phyloP scores from a whole-genome alignment of 164 flowering plant genomes.

The Vitis riparia region DNA sequence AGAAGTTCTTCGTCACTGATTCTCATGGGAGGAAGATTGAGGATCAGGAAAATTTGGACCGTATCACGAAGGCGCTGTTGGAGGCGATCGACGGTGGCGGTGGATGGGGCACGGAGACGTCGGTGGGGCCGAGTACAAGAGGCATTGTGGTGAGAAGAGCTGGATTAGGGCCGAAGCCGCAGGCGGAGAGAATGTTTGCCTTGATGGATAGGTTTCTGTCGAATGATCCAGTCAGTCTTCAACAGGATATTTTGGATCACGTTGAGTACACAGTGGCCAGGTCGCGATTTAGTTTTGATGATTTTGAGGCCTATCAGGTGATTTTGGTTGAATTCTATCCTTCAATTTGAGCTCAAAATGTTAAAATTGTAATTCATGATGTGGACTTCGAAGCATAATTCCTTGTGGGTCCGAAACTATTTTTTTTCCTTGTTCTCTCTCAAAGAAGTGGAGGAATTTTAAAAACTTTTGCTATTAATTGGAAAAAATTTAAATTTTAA shows the following conservation, averaged over 20 bases:
- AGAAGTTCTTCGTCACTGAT: slow-evolving; percentile 47
- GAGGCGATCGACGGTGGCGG: slow-evolving; percentile 40
- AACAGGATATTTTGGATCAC: slow-evolving; percentile 56
- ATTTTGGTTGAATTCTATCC: not conserved
- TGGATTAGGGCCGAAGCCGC: slow-evolving; percentile 28
- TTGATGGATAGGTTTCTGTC: slow-evolving; percentile 55
- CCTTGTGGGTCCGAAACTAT: too few species aligned
- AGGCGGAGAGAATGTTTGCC: slow-evolving; percentile 53
- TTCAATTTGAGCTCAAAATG: not conserved
- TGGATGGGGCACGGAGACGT: not conserved
- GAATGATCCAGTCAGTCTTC: slow-evolving; percentile 52
- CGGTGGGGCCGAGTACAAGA: slow-evolving; percentile 14
- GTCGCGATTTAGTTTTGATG: slow-evolving; percentile 58
- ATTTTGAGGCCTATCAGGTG: slow-evolving; percentile 72
- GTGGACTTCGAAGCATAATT: not conserved
- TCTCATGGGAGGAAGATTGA: slow-evolving; percentile 46
- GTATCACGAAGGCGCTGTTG: slow-evolving; percentile 41
- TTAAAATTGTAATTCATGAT: not conserved
- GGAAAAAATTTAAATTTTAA: too few species aligned
- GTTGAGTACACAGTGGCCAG: slow-evolving; percentile 61
- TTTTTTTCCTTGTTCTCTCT: not conserved
- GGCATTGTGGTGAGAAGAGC: slow-evolving; percentile 40
- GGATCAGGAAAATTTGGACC: slow-evolving; percentile 31
- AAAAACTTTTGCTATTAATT: too few species aligned
- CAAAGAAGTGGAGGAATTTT: too few species aligned